Conservation (phyloP, 176 grass and related monocot genomes). For the Thalia dealbata region DNA sequence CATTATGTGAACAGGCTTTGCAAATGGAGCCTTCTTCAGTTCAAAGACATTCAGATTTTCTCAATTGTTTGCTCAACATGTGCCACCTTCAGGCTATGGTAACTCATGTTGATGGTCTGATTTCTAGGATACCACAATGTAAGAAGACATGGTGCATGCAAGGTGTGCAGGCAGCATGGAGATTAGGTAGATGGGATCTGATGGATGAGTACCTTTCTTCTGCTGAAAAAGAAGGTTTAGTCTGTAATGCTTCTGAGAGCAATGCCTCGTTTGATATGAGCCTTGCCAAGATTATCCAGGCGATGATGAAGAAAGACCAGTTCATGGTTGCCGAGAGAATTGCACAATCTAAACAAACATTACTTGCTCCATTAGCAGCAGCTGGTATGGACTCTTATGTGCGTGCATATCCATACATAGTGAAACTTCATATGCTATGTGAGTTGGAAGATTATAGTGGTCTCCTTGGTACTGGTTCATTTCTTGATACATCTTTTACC, state of each 20-base stretch:
- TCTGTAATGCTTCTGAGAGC: slow-evolving; percentile 46
- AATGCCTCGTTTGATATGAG: slow-evolving; percentile 90
- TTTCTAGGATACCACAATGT: slow-evolving; percentile 55
- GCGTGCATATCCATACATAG: slow-evolving; percentile 95
- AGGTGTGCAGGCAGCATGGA: slow-evolving; percentile 92
- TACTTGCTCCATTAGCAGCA: slow-evolving; percentile 81
- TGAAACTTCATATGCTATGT: slow-evolving; percentile 90
- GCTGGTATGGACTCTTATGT: slow-evolving; percentile 98
- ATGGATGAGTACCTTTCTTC: slow-evolving; percentile 85
- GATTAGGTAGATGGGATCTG: slow-evolving; percentile 89
- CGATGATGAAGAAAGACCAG: slow-evolving; percentile 87
- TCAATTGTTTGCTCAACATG: slow-evolving; percentile 97
- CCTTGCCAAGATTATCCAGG: slow-evolving; percentile 95
- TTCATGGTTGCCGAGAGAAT: slow-evolving; percentile 74
- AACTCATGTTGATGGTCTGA: slow-evolving; percentile 88
- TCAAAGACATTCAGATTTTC: slow-evolving; percentile 91
- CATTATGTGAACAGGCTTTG: slow-evolving; percentile 85
- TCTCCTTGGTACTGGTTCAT: slow-evolving; percentile 64
- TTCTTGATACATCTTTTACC: slow-evolving; percentile 62
- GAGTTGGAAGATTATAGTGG: slow-evolving; percentile 81
- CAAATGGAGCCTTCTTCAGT: slow-evolving; percentile 87
- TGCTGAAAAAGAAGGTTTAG: slow-evolving; percentile 48
- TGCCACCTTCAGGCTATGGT: slow-evolving; percentile 93
- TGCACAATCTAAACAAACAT: slow-evolving; percentile 67
- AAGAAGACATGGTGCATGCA: slow-evolving; percentile 96